Evolutionary conservation across 176 grass and related monocot species (phyloP).

Genomic region (Miscanthus lutarioriparius): DNA sequence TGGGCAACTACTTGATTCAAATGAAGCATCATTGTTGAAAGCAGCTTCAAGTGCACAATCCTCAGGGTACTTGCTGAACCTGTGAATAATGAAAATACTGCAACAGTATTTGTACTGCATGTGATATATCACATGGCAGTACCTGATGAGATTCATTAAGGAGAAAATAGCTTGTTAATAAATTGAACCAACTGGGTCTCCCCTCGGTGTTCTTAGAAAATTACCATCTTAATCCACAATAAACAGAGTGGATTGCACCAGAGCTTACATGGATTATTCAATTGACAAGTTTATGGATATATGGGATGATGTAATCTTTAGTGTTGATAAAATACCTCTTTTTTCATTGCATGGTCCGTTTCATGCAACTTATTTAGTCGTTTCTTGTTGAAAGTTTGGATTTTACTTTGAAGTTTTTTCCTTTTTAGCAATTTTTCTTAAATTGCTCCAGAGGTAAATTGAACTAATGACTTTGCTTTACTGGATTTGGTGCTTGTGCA

Average conservation of each 20-base stretch:
- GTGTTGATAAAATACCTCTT: not conserved
- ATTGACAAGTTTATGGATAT: not conserved
- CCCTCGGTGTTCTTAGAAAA: not conserved
- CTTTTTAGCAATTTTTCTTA: not conserved
- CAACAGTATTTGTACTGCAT: slow-evolving; percentile 22
- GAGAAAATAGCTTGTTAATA: not conserved
- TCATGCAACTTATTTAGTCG: not conserved
- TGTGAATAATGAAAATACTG: slow-evolving; percentile 30
- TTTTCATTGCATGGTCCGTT: not conserved
- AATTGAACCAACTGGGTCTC: not conserved
- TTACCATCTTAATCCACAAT: slow-evolving; percentile 3
- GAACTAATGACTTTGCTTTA: not conserved
- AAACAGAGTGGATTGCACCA: not conserved
- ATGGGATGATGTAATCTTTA: not conserved
- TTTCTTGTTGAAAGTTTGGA: not conserved
- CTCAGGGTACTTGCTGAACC: slow-evolving; percentile 65
- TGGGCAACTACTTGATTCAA: slow-evolving; percentile 77
- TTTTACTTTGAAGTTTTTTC: not conserved
- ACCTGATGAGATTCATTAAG: slow-evolving; percentile 24
- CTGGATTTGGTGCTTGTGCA: not conserved
- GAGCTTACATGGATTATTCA: not conserved
- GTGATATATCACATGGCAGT: not conserved
- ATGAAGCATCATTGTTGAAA: slow-evolving; percentile 78
- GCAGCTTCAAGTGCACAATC: slow-evolving; percentile 85
- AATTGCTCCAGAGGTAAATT: not conserved